Base-by-base conservation (phyloP, 2,329 filamentous ascomycete genomes). In the Talaromyces atroroseus region DNA sequence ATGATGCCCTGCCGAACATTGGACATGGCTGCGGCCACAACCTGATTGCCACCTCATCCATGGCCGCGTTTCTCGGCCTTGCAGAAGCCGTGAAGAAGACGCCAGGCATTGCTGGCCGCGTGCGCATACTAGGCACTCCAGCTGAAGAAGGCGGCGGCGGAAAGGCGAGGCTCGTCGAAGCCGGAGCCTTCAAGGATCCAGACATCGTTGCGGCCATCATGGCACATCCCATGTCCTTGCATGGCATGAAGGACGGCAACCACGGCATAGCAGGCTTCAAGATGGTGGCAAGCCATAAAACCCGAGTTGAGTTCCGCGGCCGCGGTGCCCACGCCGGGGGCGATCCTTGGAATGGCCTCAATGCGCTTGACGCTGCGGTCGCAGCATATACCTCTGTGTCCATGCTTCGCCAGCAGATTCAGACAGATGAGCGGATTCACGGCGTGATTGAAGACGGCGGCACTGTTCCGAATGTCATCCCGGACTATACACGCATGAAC, bases 281-380 rank as follows among this genome's bases (percentile, higher is more conserved):
- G 26, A 29, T 29, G 26, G 8, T 29, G 4, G 26, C 26, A 29
- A 29, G 26, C 26, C 26, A 29, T 29, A 29, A 71, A 42, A 62
- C 74, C n/a, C 61, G 63, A 18, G 71, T 75, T 46, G 70, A 72
- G 59, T 80, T 56, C 8, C 50, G 20, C 0, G 83, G 82, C 1
- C 76, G 75, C 50, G 78, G 78, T 55, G 80, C 82, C 0, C 82
- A 85, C 60, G 82, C 81, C 0, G 81, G 78, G 0, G 77, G 77
- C 2, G 77, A 72, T 18, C 82, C 82, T 0, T 84, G 81, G 81
- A 72, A 81, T 5, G 82, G 82, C 0, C 74, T 80, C 61, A 85
- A 85, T 63, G 82, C 82, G 0, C 74, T 84, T 0, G 82, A 85
- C 61, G 82, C 81, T 0, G 63, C 82, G 21, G 71, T 84, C 2